A percentile compares a stretch with the other conserved stretches of the same genome.
These are phyloP conservation scores for Cryphonectria parasitica DNA, from an alignment of 2,329 filamentous ascomycete genomes.

Conservation along the genomic window DNA sequence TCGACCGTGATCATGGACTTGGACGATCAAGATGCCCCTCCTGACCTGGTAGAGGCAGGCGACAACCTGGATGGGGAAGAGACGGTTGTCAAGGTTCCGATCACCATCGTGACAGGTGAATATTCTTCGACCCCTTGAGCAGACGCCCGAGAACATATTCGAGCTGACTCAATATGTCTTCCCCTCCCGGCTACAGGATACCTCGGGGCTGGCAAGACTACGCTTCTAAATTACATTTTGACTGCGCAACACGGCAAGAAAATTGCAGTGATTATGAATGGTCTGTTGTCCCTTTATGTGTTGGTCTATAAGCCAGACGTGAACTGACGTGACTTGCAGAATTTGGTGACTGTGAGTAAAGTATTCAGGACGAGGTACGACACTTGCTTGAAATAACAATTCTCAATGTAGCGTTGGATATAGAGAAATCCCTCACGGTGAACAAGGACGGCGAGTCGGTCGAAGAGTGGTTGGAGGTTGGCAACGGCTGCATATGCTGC, in stretches of 20 bases:
- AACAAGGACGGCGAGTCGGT: constrained; percentile 82
- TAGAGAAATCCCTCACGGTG: constrained; percentile 93
- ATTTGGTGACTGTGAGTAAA: constrained; percentile 74
- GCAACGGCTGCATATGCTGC: constrained; percentile 97
- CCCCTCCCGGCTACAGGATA: constrained; percentile 65
- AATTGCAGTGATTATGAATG: constrained; percentile 97
- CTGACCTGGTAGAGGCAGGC: constrained; percentile 62
- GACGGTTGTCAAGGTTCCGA: constrained; percentile 70
- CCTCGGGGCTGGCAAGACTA: constrained; percentile 93
- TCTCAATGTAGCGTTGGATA: constrained; percentile 72
- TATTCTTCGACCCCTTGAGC: not conserved
- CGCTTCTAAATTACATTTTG: constrained; percentile 92
- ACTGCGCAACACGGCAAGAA: constrained; percentile 96
- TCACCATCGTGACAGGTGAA: constrained; percentile 81
- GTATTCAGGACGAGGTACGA: constrained; percentile 27
- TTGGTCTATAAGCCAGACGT: constrained; percentile 9
- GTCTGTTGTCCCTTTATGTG: constrained; percentile 40
- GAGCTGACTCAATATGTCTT: constrained; percentile 5
- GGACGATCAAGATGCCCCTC: constrained; percentile 67
- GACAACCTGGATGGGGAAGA: constrained; percentile 49
- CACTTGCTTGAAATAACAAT: constrained; percentile 16
- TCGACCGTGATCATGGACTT: constrained; percentile 54
- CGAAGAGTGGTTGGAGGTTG: constrained; percentile 93
- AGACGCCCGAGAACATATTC: not conserved
- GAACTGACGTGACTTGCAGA: constrained; percentile 50